Conservation (phyloP, 306 rosid genomes). For the Cicer pinnatifidum region DNA sequence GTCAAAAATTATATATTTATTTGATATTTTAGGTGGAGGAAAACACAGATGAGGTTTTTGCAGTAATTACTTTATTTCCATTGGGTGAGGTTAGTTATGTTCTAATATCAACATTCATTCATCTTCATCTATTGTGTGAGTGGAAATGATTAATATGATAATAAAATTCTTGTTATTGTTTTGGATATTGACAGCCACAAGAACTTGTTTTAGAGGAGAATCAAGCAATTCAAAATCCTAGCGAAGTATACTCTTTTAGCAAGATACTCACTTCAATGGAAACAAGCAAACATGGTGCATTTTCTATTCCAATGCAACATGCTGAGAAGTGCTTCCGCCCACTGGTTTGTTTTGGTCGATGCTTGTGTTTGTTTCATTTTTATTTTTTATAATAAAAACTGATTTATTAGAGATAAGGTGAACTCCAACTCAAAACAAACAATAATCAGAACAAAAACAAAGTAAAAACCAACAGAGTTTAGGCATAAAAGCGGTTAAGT, state of each 20-base stretch:
- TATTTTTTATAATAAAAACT: too few relatives aligned
- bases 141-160: background rate
- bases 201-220: background rate
- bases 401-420: too few relatives aligned
- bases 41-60: conserved; percentile 64
- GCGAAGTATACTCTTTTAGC: background rate
- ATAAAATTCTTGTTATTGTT: background rate
- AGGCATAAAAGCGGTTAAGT: too few relatives aligned
- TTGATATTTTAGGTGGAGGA: conserved; percentile 61
- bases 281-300: background rate
- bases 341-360: background rate
- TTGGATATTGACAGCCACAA: background rate
- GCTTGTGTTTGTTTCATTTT: background rate
- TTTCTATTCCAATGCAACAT: background rate
- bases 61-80: conserved; percentile 65
- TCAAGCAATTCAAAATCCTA: background rate
- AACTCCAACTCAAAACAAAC: too few relatives aligned
- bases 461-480: too few relatives aligned
- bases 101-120: background rate
- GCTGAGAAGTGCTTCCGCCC: background rate
- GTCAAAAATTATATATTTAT: conserved; percentile 15
- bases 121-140: too few relatives aligned
- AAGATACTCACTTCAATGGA: background rate
- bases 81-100: conserved; percentile 3
- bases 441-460: too few relatives aligned